phyloP scores from a whole-genome alignment of 1,139 yeast species.

The Tardiomyces blankii region DNA sequence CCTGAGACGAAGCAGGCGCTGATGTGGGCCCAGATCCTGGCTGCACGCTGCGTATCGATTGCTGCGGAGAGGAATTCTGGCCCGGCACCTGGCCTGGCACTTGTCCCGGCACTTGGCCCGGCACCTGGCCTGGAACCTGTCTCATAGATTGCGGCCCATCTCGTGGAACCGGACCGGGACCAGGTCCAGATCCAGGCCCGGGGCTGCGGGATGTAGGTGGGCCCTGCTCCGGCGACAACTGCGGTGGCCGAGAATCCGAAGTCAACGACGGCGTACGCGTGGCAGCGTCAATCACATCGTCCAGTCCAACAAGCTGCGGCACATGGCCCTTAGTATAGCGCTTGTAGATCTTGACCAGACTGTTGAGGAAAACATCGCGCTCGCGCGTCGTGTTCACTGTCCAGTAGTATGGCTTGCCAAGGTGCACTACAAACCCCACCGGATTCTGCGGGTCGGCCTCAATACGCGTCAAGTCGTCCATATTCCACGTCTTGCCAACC shows the following conservation, averaged over 20 bases:
- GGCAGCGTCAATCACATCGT: constrained; percentile 1
- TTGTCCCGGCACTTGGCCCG: too few species aligned
- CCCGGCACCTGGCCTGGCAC: too few species aligned
- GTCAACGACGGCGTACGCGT: not conserved
- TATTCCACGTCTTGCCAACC: constrained; percentile 89
- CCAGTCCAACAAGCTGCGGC: constrained; percentile 45
- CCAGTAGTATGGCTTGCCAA: constrained; percentile 86
- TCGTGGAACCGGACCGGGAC: too few species aligned
- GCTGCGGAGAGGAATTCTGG: too few species aligned
- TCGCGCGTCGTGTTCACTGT: constrained; percentile 59
- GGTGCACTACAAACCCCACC: constrained; percentile 38
- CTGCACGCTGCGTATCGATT: too few species aligned
- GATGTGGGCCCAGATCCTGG: too few species aligned
- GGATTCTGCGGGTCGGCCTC: constrained; percentile 39
- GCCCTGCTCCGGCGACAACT: too few species aligned
- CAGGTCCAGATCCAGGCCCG: too few species aligned
- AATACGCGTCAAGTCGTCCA: constrained; percentile 55
- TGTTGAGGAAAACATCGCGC: constrained; percentile 52
- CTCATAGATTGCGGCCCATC: too few species aligned
- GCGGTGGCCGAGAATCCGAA: not conserved
- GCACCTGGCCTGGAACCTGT: too few species aligned
- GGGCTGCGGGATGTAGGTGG: too few species aligned
- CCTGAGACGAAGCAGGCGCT: too few species aligned
- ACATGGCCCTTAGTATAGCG: constrained; percentile 57
- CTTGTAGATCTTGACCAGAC: constrained; percentile 52